Evolutionary conservation across 2,329 filamentous ascomycete genomes (phyloP), one percentile per base, ranked within the genome.

Genomic region (Neocatenulostroma microsporum): DNA sequence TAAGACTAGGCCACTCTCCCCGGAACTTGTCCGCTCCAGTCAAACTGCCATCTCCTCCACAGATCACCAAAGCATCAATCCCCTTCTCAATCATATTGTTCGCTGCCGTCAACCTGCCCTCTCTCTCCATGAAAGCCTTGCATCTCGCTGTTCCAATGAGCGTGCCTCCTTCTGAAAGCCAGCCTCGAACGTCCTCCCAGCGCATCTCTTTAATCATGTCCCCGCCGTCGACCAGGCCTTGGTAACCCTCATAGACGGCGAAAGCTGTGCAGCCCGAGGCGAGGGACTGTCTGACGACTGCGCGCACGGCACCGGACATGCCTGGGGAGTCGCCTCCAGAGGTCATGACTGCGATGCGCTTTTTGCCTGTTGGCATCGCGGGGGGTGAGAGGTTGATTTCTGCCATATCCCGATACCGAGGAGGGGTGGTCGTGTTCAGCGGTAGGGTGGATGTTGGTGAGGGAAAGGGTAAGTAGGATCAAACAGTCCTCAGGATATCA

Each of bases 1-100:
- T 62, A 46, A 98, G 72, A 28, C 82, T 78, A 3, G 88, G 85
- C 91, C 91, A 98, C 61, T 98, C 91, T 33, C 76, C 70, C 45
- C 91, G 78, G 68, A 98, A 96, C 56, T 78, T 81, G 69, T 98
- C 91, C 37, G 91, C 91, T 57, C 91, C 91, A 9, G 91, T 98
- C 55, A 98, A 74, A 48, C 86, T 94, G 45, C 91, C 91, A 60
- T 98, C 91, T 67, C 91, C 91, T 60, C 91, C 91, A 62, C 89
- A 96, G 58, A 98, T 93, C 54, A 98, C 82, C 52, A 98, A 72
- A 36, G 91, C 91, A 60, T 98, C 87, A 49, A 98, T 96, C 57
- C 91, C 91, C 50, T 85, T 79, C 42, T 86, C 63, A 27, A 98
- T 76, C 79, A 98, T 81, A 69, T 98, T 95, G 72, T 89, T 94